Conservation (phyloP, 495 filamentous ascomycete genomes). For the Neurospora sp. region DNA sequence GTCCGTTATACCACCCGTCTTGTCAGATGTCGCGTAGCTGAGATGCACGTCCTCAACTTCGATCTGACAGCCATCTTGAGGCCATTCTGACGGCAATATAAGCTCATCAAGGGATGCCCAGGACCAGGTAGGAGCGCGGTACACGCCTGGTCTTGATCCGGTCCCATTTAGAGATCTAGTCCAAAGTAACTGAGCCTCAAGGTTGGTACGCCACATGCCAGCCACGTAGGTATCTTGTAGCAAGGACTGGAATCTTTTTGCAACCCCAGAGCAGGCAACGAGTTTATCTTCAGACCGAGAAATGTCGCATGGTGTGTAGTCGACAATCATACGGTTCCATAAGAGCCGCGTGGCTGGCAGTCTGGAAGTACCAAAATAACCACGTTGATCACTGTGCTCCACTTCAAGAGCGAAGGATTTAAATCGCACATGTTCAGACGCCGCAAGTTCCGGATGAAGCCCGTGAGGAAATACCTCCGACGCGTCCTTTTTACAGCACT, state of each 20-base stretch:
- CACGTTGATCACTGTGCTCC: background rate
- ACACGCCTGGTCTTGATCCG: background rate
- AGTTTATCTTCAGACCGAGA: background rate
- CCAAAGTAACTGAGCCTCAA: background rate
- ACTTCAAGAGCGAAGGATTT: background rate
- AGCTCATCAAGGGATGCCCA: background rate
- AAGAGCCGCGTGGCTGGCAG: no score
- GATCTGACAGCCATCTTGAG: background rate
- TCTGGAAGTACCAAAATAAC: no score
- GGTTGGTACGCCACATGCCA: background rate
- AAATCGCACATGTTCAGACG: background rate
- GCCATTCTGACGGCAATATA: rapidly evolving
- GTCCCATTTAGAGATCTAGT: rapidly evolving
- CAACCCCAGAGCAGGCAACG: background rate
- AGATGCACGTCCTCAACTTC: background rate
- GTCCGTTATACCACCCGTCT: background rate
- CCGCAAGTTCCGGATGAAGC: background rate
- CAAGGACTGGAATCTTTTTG: background rate
- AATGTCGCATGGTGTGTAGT: background rate
- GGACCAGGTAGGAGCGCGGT: background rate
- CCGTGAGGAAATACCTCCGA: background rate
- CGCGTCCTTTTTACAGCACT: background rate
- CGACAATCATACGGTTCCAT: background rate
- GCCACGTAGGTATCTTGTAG: background rate
- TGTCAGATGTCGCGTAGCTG: background rate